A percentile compares a stretch with the other conserved stretches of the same genome.
Evolutionary conservation across 306 rosid species (phyloP).

Genomic region (Nissolia schottii): DNA sequence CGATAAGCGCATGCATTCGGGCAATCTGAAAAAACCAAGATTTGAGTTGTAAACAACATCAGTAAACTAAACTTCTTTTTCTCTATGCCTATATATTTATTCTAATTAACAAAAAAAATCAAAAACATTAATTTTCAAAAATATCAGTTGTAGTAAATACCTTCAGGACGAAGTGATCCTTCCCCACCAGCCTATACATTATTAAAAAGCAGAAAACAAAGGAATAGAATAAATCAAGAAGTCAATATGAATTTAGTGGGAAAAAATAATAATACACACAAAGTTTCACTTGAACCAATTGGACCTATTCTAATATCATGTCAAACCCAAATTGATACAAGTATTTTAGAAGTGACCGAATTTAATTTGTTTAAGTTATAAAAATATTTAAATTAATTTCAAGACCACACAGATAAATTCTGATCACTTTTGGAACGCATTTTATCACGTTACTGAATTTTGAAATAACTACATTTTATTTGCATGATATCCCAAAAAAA

Average conservation of each 20-base stretch:
- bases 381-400: no score
- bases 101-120: background rate
- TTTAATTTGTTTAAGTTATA: no score
- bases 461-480: no score
- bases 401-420: no score
- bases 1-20: background rate
- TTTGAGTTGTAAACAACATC: background rate
- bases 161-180: background rate
- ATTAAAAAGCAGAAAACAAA: background rate
- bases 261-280: background rate
- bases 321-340: background rate
- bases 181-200: slow-evolving; percentile 14
- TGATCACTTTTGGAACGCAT: no score
- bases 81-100: no score
- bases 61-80: background rate
- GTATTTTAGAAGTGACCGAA: no score
- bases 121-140: background rate
- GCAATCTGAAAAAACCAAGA: background rate
- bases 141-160: background rate
- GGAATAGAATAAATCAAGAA: background rate
- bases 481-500: no score
- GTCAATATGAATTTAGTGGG: background rate
- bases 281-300: background rate
- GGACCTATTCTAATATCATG: background rate
- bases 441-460: no score